Conservation (phyloP, 768 basidiomycete genomes). For the Auricularia sp. region DNA sequence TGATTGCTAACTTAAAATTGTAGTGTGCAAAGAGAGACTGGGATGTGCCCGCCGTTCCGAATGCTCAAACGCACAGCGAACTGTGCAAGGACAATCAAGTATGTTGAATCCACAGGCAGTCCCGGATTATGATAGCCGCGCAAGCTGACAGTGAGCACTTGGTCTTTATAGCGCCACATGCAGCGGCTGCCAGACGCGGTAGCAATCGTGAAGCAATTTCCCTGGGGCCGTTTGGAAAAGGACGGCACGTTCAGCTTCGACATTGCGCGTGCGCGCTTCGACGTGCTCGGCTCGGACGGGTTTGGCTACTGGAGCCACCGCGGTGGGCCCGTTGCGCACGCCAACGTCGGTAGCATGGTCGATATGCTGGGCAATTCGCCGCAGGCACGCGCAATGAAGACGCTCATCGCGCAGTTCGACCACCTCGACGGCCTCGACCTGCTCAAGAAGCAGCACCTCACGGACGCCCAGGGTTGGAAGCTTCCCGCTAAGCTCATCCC, state of each 20-base stretch:
- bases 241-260: slow-evolving; percentile 29
- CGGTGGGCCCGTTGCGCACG: background rate
- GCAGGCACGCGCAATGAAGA: background rate
- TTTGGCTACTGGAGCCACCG: background rate
- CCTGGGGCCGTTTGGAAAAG: slow-evolving; percentile 33
- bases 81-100: background rate
- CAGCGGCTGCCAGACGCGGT: slow-evolving; percentile 23
- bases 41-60: background rate
- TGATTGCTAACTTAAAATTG: background rate
- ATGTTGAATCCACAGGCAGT: no score
- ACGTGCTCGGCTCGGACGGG: slow-evolving; percentile 25
- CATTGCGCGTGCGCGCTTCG: slow-evolving; percentile 26
- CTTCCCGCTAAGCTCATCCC: background rate
- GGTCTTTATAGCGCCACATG: slow-evolving; percentile 20
- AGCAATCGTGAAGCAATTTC: slow-evolving; percentile 26
- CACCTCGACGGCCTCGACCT: background rate
- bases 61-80: background rate
- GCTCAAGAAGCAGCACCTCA: background rate
- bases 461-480: background rate
- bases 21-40: background rate
- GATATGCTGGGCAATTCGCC: background rate
- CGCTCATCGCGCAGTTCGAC: background rate
- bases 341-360: background rate
- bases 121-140: no score
- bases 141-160: background rate